Conservation (phyloP, 257 asterid genomes). For the Leonotis leonurus region DNA sequence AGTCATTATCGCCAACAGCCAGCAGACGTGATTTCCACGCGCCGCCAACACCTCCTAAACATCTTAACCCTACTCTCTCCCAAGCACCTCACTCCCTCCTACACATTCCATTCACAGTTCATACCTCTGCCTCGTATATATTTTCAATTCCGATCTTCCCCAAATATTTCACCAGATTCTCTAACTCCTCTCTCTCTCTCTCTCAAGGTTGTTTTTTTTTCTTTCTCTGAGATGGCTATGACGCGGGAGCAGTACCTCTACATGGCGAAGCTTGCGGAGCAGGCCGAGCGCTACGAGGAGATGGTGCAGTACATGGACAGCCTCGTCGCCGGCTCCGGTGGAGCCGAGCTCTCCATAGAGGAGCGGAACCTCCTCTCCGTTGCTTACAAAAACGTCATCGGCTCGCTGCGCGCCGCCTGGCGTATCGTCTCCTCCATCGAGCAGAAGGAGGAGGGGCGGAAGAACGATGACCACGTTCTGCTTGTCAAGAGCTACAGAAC, state of each 20-base stretch:
- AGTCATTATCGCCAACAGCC: not conserved
- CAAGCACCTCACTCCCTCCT: constrained; percentile 4
- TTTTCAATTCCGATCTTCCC: not conserved
- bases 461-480: constrained; percentile 53
- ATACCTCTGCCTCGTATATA: not conserved
- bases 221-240: constrained; percentile 24
- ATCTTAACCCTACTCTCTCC: constrained; percentile 10
- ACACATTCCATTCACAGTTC: not conserved
- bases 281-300: constrained; percentile 64
- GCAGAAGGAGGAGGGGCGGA: constrained; percentile 58
- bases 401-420: constrained; percentile 60
- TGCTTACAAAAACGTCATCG: constrained; percentile 60
- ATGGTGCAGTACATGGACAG: constrained; percentile 55
- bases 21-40: constrained; percentile 11
- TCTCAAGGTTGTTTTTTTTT: not conserved
- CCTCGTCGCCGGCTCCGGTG: constrained; percentile 31
- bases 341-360: constrained; percentile 45
- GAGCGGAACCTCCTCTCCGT: constrained; percentile 59
- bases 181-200: not conserved
- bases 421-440: constrained; percentile 51
- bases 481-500: constrained; percentile 55
- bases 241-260: constrained; percentile 51
- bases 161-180: constrained; percentile 4
- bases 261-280: constrained; percentile 51
- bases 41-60: constrained; percentile 1